phyloP scores from a whole-genome alignment of 225 moss, liverwort and hornwort genomes.

The Pleurozium schreberi region DNA sequence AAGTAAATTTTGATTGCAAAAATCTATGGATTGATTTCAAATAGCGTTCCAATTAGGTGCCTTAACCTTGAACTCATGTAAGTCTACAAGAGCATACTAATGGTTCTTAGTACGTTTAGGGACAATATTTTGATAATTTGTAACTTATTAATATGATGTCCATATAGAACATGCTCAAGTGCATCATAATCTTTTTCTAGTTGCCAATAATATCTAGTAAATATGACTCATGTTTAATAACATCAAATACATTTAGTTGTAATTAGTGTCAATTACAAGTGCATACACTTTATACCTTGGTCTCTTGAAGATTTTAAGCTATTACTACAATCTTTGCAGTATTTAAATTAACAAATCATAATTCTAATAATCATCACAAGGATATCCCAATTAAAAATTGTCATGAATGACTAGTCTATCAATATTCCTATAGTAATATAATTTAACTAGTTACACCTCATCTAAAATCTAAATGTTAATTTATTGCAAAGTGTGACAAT shows the following conservation, averaged over 20 bases:
- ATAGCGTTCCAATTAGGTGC: rapidly evolving
- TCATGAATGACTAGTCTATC: neutral
- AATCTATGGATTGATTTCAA: rapidly evolving
- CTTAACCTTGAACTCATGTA: no score
- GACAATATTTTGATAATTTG: neutral
- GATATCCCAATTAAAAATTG: neutral
- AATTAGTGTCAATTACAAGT: rapidly evolving
- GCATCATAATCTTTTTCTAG: rapidly evolving
- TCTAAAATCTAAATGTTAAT: neutral
- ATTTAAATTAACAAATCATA: no score
- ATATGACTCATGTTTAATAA: neutral
- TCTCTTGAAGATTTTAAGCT: neutral
- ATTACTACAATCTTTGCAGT: rapidly evolving
- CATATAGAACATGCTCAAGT: no score
- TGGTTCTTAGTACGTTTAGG: rapidly evolving
- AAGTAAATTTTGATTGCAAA: rapidly evolving
- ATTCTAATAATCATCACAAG: no score
- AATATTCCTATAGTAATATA: neutral
- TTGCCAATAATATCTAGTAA: neutral
- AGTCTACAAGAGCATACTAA: rapidly evolving
- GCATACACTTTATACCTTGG: rapidly evolving
- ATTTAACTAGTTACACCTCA: neutral
- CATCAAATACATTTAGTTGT: neutral
- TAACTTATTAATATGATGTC: no score
- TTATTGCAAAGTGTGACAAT: neutral